A percentile compares a stretch with the other conserved stretches of the same genome.
Evolutionary conservation across 192 early-diverging fungal genomes (phyloP).

Genomic region (Backusella morwellensis): DNA sequence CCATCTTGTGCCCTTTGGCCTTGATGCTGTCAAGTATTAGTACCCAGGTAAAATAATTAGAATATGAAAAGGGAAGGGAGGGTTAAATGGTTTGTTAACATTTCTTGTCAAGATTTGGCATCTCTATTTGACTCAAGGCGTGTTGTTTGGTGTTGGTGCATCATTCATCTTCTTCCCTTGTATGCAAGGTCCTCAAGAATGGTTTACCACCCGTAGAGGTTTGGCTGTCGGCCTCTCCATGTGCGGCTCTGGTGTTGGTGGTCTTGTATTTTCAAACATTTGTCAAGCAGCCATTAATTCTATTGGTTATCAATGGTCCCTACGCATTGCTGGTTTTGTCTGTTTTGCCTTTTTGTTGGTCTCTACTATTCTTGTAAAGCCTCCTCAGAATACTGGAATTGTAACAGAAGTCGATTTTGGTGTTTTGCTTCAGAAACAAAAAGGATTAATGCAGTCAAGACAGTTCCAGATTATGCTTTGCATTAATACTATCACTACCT

Average conservation of each 20-base stretch:
- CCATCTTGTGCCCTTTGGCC: slow-evolving; percentile 15
- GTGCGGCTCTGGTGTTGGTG: slow-evolving; percentile 73
- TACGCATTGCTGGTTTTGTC: slow-evolving; percentile 32
- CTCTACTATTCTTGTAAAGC: slow-evolving; percentile 5
- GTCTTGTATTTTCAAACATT: slow-evolving; percentile 11
- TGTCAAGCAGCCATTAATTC: slow-evolving; percentile 10
- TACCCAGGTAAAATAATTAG: neutral
- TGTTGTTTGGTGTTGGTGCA: slow-evolving; percentile 41
- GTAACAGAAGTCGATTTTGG: slow-evolving; percentile 3
- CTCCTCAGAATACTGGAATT: neutral
- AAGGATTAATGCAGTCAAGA: neutral
- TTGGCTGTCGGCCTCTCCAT: slow-evolving; percentile 73
- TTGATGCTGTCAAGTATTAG: slow-evolving; percentile 19
- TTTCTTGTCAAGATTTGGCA: slow-evolving; percentile 30
- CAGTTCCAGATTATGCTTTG: slow-evolving; percentile 14
- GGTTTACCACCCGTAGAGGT: slow-evolving; percentile 63
- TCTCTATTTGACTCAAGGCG: slow-evolving; percentile 45
- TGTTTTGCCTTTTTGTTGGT: slow-evolving; percentile 12
- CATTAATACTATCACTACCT: slow-evolving; percentile 21
- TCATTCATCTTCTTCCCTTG: slow-evolving; percentile 28
- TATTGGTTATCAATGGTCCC: slow-evolving; percentile 17
- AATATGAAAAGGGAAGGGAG: neutral
- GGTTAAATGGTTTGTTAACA: too few relatives aligned
- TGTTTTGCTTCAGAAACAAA: slow-evolving; percentile 1
- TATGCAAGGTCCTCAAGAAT: slow-evolving; percentile 45